Evolutionary conservation across 1,284 basidiomycete genomes (phyloP).

Genomic region (Mrakiaceae sp.): DNA sequence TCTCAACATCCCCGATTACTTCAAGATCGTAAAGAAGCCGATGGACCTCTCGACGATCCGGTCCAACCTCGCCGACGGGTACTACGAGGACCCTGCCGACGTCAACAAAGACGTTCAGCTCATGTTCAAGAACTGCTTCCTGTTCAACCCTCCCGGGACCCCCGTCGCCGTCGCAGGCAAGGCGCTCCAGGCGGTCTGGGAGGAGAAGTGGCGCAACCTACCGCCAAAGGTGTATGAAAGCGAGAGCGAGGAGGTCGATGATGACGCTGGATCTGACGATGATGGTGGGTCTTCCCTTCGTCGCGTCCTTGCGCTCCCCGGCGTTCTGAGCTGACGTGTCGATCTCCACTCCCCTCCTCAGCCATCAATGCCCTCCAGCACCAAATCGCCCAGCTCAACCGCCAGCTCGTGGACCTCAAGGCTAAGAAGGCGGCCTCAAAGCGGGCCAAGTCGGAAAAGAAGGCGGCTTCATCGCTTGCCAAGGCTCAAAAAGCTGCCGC

Average conservation of each 20-base stretch:
- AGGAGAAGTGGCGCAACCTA: constrained; percentile 75
- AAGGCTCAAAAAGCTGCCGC: background rate
- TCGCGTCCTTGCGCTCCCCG: background rate
- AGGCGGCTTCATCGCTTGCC: background rate
- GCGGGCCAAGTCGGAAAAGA: background rate
- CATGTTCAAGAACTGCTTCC: constrained; percentile 86
- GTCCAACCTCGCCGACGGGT: constrained; percentile 61
- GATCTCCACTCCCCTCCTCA: background rate
- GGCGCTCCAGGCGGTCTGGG: constrained; percentile 71
- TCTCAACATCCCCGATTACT: constrained; percentile 74
- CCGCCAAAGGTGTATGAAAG: constrained; percentile 42
- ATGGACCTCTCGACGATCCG: constrained; percentile 89
- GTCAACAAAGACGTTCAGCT: constrained; percentile 87
- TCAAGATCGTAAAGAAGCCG: constrained; percentile 79
- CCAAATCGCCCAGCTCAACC: background rate
- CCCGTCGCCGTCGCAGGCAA: constrained; percentile 73
- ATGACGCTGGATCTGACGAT: constrained; percentile 42
- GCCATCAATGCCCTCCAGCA: background rate
- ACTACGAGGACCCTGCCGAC: constrained; percentile 62
- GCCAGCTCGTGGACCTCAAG: constrained; percentile 13
- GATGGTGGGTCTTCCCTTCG: constrained; percentile 22
- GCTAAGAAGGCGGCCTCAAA: background rate
- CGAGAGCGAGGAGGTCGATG: constrained; percentile 38
- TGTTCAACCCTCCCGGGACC: constrained; percentile 82
- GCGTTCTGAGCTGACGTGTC: no score